Conservation (phyloP, 1,139 yeast species). For the Pichia sp. region DNA sequence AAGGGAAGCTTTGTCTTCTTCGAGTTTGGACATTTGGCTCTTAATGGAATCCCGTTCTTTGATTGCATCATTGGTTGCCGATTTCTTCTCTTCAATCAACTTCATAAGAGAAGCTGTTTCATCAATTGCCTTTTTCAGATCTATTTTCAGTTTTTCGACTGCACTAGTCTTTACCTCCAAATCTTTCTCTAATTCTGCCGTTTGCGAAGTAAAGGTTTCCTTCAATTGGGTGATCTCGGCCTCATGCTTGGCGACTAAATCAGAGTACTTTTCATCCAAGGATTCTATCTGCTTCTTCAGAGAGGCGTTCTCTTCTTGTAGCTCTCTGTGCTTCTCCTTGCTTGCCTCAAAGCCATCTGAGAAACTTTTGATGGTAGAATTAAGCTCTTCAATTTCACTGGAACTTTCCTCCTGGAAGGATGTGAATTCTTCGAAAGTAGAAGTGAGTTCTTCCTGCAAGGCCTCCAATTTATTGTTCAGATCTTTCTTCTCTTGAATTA, state of each 20-base stretch:
- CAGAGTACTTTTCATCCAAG: constrained; percentile 4
- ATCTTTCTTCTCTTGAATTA: constrained; percentile 9
- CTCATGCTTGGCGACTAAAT: constrained; percentile 1
- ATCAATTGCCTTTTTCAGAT: not conserved
- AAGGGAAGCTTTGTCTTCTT: not conserved
- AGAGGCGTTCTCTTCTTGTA: constrained; percentile 8
- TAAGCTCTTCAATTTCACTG: constrained; percentile 16
- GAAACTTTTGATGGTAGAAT: constrained; percentile 15
- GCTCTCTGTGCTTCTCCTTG: constrained; percentile 14
- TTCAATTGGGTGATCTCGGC: constrained; percentile 1
- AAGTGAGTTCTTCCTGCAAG: constrained; percentile 18
- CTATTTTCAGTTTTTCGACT: not conserved
- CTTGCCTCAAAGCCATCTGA: constrained; percentile 22
- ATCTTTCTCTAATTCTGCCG: constrained; percentile 1
- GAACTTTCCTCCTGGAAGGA: constrained; percentile 15
- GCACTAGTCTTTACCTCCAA: not conserved
- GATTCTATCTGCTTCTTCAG: constrained; percentile 4
- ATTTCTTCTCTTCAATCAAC: not conserved
- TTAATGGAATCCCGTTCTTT: not conserved
- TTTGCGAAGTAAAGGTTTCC: not conserved
- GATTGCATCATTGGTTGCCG: not conserved
- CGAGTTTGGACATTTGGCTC: not conserved
- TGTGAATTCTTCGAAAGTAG: constrained; percentile 15
- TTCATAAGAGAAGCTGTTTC: not conserved
- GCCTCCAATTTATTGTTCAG: constrained; percentile 9